Percentiles rank a stretch among this genome's conserved stretches.
Evolutionary conservation across 139 green algal species (phyloP).

Genomic region (Picochlorum sp.): DNA sequence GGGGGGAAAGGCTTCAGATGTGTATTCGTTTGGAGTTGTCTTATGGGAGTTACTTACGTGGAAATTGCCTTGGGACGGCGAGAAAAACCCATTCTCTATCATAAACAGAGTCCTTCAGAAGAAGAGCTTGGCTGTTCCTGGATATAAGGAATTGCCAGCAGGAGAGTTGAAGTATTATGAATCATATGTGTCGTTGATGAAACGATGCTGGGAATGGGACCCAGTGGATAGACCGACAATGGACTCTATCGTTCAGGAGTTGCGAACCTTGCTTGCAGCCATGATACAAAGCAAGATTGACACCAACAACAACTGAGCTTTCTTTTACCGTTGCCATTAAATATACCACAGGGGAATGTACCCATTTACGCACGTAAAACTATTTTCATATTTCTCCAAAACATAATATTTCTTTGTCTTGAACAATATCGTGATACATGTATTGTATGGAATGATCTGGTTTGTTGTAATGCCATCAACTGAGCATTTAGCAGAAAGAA

Average conservation of each 20-base stretch:
- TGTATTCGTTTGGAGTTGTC: constrained; percentile 48
- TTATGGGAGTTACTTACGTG: constrained; percentile 45
- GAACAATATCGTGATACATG: too few species aligned
- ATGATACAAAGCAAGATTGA: neutral
- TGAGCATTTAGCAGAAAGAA: too few species aligned
- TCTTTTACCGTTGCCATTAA: too few species aligned
- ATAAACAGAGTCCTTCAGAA: constrained; percentile 3
- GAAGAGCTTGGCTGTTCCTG: neutral
- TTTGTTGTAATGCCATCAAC: too few species aligned
- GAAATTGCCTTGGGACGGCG: constrained; percentile 22
- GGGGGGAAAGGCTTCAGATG: constrained; percentile 22
- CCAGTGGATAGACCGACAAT: constrained; percentile 7
- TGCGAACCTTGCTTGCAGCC: neutral
- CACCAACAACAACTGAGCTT: neutral
- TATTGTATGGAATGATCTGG: too few species aligned
- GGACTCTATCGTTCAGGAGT: neutral
- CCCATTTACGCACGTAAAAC: too few species aligned
- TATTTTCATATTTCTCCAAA: too few species aligned
- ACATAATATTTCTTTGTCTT: too few species aligned
- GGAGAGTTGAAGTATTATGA: constrained; percentile 3
- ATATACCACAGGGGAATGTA: too few species aligned
- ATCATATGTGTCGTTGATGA: constrained; percentile 9
- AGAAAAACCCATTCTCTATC: constrained; percentile 10
- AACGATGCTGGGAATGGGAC: constrained; percentile 8
- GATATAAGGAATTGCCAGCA: neutral